phyloP scores from a whole-genome alignment of 306 rosid genomes.

The Purshia tridentata region DNA sequence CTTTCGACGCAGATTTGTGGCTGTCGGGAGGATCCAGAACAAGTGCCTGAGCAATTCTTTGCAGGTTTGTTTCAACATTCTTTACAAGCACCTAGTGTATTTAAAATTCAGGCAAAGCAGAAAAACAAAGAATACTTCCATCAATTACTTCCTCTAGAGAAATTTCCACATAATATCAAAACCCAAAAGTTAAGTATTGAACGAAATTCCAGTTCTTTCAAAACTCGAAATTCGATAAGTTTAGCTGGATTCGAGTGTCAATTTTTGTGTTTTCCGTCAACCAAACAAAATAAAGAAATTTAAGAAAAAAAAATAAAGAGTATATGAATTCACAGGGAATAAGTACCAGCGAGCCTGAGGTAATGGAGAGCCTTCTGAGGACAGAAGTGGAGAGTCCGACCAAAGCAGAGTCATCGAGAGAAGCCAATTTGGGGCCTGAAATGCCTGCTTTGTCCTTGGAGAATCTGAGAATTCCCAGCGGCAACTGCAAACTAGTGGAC shows the following conservation, averaged over 20 bases:
- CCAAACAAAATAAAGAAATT: constrained; percentile 2
- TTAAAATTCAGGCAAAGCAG: neutral
- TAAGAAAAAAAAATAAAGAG: neutral
- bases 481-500: constrained; percentile 29
- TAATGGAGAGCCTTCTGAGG: constrained; percentile 63
- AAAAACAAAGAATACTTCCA: neutral
- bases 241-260: neutral
- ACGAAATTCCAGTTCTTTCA: neutral
- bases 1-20: constrained; percentile 10
- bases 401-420: constrained; percentile 64
- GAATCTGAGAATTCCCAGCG: constrained; percentile 67
- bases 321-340: too few relatives aligned
- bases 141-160: neutral
- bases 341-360: constrained; percentile 62
- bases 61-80: constrained; percentile 55
- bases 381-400: constrained; percentile 60
- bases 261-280: neutral
- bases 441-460: constrained; percentile 20
- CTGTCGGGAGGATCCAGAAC: constrained; percentile 71
- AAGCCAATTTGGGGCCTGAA: constrained; percentile 31
- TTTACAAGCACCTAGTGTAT: constrained; percentile 61
- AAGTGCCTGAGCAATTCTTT: constrained; percentile 65
- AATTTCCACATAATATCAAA: neutral
- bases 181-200: neutral
- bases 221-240: neutral